Evolutionary conservation across 345 rosid species (phyloP).

Genomic region (Cardamine chenopodiifolia): DNA sequence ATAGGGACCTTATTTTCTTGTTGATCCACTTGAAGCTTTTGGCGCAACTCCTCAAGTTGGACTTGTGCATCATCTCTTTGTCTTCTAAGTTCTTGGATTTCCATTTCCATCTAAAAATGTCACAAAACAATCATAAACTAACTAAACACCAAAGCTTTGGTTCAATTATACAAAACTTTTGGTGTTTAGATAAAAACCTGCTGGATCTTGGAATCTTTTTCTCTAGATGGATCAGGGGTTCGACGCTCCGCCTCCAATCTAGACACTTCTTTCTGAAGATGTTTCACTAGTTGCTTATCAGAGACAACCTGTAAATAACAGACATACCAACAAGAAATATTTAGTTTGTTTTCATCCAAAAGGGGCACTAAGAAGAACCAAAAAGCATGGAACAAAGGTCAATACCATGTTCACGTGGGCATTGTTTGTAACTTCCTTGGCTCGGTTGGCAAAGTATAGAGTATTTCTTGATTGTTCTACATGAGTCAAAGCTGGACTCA

Average conservation of each 20-base stretch:
- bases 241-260: conserved; percentile 96
- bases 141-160: conserved; percentile 20
- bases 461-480: conserved; percentile 98
- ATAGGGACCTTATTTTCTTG: conserved; percentile 45
- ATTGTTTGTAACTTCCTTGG: conserved; percentile 99
- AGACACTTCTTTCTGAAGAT: conserved; percentile 98
- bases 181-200: conserved; percentile 52
- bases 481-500: conserved; percentile 91
- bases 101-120: conserved; percentile 82
- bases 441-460: conserved; percentile 92
- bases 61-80: conserved; percentile 88
- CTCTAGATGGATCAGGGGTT: conserved; percentile 88
- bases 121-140: conserved; percentile 18
- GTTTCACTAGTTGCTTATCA: conserved; percentile 95
- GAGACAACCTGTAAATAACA: conserved; percentile 70
- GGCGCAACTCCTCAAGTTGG: conserved; percentile 79
- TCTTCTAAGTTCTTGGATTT: conserved; percentile 82
- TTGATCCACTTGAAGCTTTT: conserved; percentile 69
- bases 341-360: conserved; percentile 12
- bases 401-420: conserved; percentile 98
- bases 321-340: not conserved
- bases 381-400: conserved; percentile 23
- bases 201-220: conserved; percentile 85
- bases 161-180: conserved; percentile 1
- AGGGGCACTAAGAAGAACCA: conserved; percentile 7